Base-by-base conservation (phyloP, 78 protist genomes). In the Reticulomyxa filosa region DNA sequence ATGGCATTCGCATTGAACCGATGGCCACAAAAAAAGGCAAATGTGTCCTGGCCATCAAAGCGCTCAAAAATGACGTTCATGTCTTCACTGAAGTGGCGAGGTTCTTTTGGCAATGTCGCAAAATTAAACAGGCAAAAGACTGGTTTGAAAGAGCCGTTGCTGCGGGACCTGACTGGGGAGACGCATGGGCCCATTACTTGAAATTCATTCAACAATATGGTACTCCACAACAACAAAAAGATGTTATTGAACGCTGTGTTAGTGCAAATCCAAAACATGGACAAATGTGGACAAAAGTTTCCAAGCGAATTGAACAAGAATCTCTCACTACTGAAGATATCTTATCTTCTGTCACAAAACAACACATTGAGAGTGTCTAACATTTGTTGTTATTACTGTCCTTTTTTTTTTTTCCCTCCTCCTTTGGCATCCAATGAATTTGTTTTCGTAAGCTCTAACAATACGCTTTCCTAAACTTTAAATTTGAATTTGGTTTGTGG, bases 111-210 rank as follows among this genome's bases (percentile, higher is more conserved):
- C 0, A 38, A 4, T 93, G 87, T 8, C 76, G 93, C 35, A 79
- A 81, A 61, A 2, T 83, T 2, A 75, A 67, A 10, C 70, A 76
- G 50, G 93, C 90, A 1, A 52, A 73, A 25, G 23, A 50, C 25
- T 86, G 94, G 97, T 82, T 85, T 74, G 69, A 84, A 36, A 74
- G 88, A 29, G 81, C 90, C 0, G 57, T 69, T 7, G 51, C 80
- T 2, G 32, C 63, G 20, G 76, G 76, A 23, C 78, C 88, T 5
- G 83, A 81, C 67, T 25, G 34, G 55, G 97, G 97, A 34, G 97
- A 90, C 52, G 86, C 86, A 1, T 90, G 94, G 94, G 90, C 87
- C 0, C 38, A 36, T 39, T 80, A 46, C 56, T 85, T 77, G 62
- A 32, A 63, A 8, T 85, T 88, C 26, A 73, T 78, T 52, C 30